Percentiles rank a stretch among this genome's conserved stretches.
Conservation (phyloP, 495 filamentous ascomycete genomes). For the Evernia prunastri region DNA sequence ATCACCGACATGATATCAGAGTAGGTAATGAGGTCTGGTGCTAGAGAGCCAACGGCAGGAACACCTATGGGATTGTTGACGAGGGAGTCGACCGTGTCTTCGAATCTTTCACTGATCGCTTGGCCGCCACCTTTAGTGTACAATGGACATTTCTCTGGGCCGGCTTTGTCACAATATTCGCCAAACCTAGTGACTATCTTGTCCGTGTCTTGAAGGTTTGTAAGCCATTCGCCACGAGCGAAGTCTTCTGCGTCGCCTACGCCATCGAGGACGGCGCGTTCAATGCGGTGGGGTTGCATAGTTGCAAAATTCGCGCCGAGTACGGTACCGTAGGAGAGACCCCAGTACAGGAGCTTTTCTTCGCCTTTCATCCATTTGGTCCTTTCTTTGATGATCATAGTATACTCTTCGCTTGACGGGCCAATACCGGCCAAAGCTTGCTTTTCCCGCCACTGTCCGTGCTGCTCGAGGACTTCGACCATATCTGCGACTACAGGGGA, state of each 20-base stretch:
- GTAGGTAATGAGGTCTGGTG: slow-evolving; percentile 40
- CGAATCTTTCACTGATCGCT: slow-evolving; percentile 38
- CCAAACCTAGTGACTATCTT: slow-evolving; percentile 43
- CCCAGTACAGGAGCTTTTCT: slow-evolving; percentile 52
- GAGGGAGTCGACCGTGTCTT: slow-evolving; percentile 35
- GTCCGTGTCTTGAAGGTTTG: slow-evolving; percentile 45
- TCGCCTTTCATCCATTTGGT: slow-evolving; percentile 21
- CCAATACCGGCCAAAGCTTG: slow-evolving; percentile 20
- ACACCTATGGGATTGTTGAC: slow-evolving; percentile 44
- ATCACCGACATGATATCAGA: slow-evolving; percentile 36
- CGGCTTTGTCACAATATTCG: slow-evolving; percentile 42
- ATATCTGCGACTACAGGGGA: slow-evolving; percentile 45
- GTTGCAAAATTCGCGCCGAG: slow-evolving; percentile 53
- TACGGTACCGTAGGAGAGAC: slow-evolving; percentile 63
- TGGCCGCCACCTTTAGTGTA: slow-evolving; percentile 32
- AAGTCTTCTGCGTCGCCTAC: slow-evolving; percentile 48
- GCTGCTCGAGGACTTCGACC: slow-evolving; percentile 46
- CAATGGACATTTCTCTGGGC: slow-evolving; percentile 35
- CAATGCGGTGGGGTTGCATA: slow-evolving; percentile 47
- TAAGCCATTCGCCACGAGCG: slow-evolving; percentile 37
- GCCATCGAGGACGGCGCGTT: slow-evolving; percentile 46
- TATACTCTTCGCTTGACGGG: neutral
- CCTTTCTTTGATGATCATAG: neutral
- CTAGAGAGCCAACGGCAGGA: slow-evolving; percentile 30
- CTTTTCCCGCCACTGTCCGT: slow-evolving; percentile 37